Conservation (phyloP, 2,329 filamentous ascomycete genomes). For the Fusarium avenaceum region DNA sequence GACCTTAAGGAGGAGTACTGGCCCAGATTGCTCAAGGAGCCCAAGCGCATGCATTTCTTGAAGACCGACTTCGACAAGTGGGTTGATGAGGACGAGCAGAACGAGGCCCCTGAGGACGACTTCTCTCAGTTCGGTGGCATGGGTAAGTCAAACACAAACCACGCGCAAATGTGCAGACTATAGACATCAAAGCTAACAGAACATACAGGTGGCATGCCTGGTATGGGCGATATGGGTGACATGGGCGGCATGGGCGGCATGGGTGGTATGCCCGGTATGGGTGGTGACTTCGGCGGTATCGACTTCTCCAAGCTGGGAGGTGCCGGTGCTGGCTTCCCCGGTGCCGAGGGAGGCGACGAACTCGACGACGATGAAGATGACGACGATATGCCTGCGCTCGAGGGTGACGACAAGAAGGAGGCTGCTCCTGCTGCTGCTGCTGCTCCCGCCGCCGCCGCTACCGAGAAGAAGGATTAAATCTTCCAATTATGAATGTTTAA, state of each 20-base stretch:
- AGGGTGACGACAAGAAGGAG: constrained; percentile 68
- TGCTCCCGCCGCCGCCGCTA: constrained; percentile 55
- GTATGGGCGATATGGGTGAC: constrained; percentile 60
- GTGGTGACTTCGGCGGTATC: constrained; percentile 84
- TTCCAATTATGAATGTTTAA: constrained; percentile 35
- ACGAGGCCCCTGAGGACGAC: constrained; percentile 88
- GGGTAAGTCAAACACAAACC: constrained; percentile 61
- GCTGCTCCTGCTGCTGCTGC: constrained; percentile 50
- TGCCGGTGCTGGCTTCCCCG: constrained; percentile 68
- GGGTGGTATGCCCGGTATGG: constrained; percentile 63
- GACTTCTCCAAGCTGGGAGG: constrained; percentile 92
- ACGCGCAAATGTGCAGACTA: background rate
- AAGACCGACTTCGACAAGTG: constrained; percentile 99
- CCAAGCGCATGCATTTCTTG: constrained; percentile 91
- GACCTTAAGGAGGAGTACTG: constrained; percentile 94
- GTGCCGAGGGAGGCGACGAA: constrained; percentile 63
- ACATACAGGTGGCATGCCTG: constrained; percentile 65
- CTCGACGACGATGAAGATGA: constrained; percentile 73
- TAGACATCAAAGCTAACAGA: constrained; percentile 13
- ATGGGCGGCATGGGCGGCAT: constrained; percentile 63
- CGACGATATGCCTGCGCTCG: constrained; percentile 88
- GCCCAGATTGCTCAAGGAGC: constrained; percentile 92
- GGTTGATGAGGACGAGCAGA: constrained; percentile 99
- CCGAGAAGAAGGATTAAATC: constrained; percentile 57
- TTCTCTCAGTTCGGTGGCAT: constrained; percentile 75